Evolutionary conservation across 306 rosid species (phyloP), one percentile per base, ranked within the genome.

Genomic region (Quillaja saponaria): DNA sequence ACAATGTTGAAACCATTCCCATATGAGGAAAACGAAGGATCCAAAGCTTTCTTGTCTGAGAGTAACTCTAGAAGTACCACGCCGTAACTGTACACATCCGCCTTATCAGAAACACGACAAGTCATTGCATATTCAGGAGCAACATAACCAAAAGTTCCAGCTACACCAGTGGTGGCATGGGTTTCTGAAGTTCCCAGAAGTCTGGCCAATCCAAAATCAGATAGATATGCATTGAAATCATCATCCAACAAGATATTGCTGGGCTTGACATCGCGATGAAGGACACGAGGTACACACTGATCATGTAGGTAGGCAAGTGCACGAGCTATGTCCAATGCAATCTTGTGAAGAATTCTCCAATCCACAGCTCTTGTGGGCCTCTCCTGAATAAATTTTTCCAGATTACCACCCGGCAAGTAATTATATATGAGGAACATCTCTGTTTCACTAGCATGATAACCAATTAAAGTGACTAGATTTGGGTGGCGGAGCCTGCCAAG

Each of bases 121-220:
- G 97, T 91, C 97, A 91, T 87, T 53, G 96, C 96, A 60, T 91
- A 91, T 62, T 91, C 97, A 0, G 97, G 97, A 49, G 97, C 97
- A 16, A 91, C 97, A 31, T 91, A 91, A 0, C 97, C 97, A 9
- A 91, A 91, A 46, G 97, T 91, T 67, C 97, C 97, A 17, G 97
- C 97, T 11, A 91, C 97, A 20, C 97, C 97, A 1, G 97, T 91
- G 17, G 97, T 91, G 11, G 97, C 97, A 69, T 91, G 97, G 33
- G 97, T 91, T 66, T 91, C 97, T 15, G 97, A 91, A 51, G 96
- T 91, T 15, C 97, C 97, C 17, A 91, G 71, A 46, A 91, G 96
- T 66, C 97, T 72, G 16, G 97, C 97, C 90, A 91, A 72, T 53
- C 97, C 97, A 39, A 91, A 91, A 78, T 91, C 97, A 0, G 97